A percentile compares a stretch with the other conserved stretches of the same genome.
Evolutionary conservation across 768 basidiomycete species (phyloP).

Genomic region (Stropharia rugosoannulata): DNA sequence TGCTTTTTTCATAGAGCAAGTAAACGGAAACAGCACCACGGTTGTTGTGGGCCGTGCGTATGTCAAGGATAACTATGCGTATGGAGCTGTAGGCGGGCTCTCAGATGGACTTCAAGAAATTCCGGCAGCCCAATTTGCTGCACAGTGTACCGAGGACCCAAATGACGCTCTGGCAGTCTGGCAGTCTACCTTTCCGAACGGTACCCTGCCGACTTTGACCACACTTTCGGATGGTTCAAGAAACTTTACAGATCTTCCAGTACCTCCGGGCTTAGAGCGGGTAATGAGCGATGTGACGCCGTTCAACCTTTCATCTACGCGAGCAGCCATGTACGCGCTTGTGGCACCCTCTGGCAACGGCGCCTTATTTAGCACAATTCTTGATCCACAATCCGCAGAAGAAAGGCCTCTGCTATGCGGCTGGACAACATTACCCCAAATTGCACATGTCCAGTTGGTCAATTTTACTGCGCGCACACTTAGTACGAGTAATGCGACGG

Average conservation of each 20-base stretch:
- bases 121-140: not conserved
- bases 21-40: constrained; percentile 1
- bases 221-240: not conserved
- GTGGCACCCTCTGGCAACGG: constrained; percentile 5
- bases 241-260: not conserved
- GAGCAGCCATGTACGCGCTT: constrained; percentile 6
- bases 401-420: not conserved
- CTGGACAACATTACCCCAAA: constrained; percentile 1
- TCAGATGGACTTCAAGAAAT: constrained; percentile 5
- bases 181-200: constrained; percentile 1
- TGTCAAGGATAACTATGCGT: constrained; percentile 7
- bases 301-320: not conserved
- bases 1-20: not conserved
- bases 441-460: constrained; percentile 1
- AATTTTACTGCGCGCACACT: not conserved
- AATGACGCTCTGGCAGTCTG: not conserved
- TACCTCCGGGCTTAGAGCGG: not conserved
- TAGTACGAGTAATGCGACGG: not conserved
- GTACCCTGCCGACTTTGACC: not conserved
- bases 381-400: not conserved
- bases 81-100: constrained; percentile 4
- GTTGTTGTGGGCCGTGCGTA: not conserved
- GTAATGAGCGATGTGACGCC: not conserved
- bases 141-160: constrained; percentile 1
- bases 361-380: not conserved